Conservation (phyloP, 306 rosid genomes). For the Cucurbita maxima region DNA sequence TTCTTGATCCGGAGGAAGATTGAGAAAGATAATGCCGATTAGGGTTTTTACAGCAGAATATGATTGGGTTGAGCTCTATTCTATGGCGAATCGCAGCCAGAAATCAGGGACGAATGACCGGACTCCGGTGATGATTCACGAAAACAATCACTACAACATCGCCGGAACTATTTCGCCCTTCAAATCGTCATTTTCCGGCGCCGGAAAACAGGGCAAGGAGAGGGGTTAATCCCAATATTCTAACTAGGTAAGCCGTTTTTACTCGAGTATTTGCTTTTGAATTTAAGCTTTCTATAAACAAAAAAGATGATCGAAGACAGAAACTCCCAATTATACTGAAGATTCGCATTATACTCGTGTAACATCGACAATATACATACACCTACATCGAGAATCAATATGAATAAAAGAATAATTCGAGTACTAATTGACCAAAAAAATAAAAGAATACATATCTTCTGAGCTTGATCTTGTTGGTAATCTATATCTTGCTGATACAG, state of each 20-base stretch:
- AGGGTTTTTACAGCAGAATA: not conserved
- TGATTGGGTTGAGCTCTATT: not conserved
- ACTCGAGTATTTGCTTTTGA: not conserved
- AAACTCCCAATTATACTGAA: not conserved
- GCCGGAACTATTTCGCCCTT: not conserved
- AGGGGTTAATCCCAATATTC: not conserved
- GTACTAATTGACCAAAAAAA: not conserved
- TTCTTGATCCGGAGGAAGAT: not conserved
- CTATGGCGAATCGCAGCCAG: not conserved
- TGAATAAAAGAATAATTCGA: conserved; percentile 2
- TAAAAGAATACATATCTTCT: not conserved
- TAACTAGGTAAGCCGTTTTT: not conserved
- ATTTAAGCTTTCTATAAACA: not conserved
- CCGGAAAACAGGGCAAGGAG: not conserved
- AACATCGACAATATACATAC: not conserved
- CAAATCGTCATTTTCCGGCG: not conserved
- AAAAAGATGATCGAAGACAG: not conserved
- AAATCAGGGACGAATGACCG: not conserved
- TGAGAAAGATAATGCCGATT: not conserved
- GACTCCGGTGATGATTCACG: not conserved
- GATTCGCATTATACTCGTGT: not conserved
- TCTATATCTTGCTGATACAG: not conserved
- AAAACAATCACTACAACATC: not conserved
- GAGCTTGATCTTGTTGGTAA: not conserved
- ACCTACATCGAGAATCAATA: not conserved